Percentiles rank a stretch among this genome's conserved stretches.
Conservation (phyloP, 306 rosid genomes). For the Hippophae gyantsensis region DNA sequence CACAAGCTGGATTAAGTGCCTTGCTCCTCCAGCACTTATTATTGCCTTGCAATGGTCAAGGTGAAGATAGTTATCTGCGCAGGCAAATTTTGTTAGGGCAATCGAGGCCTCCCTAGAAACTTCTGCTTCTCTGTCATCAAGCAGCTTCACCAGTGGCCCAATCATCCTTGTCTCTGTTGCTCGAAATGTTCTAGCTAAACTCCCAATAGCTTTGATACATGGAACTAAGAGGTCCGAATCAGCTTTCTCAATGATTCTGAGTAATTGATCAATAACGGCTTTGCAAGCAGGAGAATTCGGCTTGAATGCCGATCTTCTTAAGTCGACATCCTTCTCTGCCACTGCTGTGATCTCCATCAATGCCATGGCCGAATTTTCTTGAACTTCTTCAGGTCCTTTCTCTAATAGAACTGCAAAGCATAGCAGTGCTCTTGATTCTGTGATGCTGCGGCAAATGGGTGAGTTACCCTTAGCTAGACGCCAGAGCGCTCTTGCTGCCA, state of each 20-base stretch:
- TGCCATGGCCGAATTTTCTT: conserved; percentile 79
- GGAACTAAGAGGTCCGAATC: conserved; percentile 70
- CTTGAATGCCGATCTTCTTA: conserved; percentile 84
- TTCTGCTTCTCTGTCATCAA: conserved; percentile 72
- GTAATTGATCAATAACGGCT: conserved; percentile 76
- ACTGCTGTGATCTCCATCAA: conserved; percentile 81
- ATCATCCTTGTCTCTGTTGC: conserved; percentile 81
- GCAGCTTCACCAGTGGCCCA: conserved; percentile 68
- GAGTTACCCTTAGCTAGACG: conserved; percentile 61
- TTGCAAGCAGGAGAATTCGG: conserved; percentile 92
- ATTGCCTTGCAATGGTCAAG: conserved; percentile 79
- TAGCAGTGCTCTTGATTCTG: conserved; percentile 78
- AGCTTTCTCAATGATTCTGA: conserved; percentile 53
- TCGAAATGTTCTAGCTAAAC: conserved; percentile 74
- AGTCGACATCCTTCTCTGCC: conserved; percentile 77
- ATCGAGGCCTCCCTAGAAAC: conserved; percentile 51
- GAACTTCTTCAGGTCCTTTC: conserved; percentile 62
- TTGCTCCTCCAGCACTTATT: conserved; percentile 66
- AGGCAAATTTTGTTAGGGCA: conserved; percentile 69
- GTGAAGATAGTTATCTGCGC: conserved; percentile 66
- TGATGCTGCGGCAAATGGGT: conserved; percentile 66
- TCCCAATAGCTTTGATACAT: conserved; percentile 67
- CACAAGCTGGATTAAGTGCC: conserved; percentile 74
- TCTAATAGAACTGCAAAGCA: conserved; percentile 84
- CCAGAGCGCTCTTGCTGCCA: conserved; percentile 85